Percentiles rank a stretch among this genome's conserved stretches.
Conservation (phyloP, 306 rosid species). For the cucumber (Cucumis sativus) region Cucumber_9930_V3 NC_026658.2:21820001-21820500, state of each 20-base stretch:
- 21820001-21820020: too few species aligned
- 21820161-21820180: background rate
- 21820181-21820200: constrained; percentile 1
- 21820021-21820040: too few species aligned
- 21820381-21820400: constrained; percentile 1
- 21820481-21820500: background rate
- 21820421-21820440: background rate
- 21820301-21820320: background rate
- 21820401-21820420: background rate
- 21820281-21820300: constrained; percentile 6
- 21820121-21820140: background rate
- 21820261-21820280: background rate
- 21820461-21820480: constrained; percentile 6
- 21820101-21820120: too few species aligned
- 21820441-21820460: constrained; percentile 6
- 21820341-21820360: constrained; percentile 1
- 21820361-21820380: constrained; percentile 11
- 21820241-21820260: background rate
- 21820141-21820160: background rate
- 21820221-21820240: background rate
- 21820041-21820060: too few species aligned
- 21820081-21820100: too few species aligned
- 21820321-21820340: background rate
- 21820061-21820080: too few species aligned
- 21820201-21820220: background rate